Evolutionary conservation across 2,329 filamentous ascomycete genomes (phyloP), one percentile per base, ranked within the genome.

Genomic region (Zymoseptoria passerinii): DNA sequence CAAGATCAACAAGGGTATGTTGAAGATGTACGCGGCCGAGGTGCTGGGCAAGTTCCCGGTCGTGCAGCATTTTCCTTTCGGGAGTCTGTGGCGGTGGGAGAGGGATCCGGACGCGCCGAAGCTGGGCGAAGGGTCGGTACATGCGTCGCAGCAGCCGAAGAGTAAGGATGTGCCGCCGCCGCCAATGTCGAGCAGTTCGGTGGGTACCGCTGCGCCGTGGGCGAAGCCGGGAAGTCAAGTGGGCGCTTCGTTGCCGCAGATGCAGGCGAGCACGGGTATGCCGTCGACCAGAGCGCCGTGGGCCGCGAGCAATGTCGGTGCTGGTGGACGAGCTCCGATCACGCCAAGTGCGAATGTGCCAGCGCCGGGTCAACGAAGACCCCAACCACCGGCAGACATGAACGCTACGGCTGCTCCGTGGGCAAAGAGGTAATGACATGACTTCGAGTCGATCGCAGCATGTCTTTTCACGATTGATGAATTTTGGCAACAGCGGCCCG

Each of bases 1-100:
- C 40, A 99, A 99, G 78, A 96, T 99, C 69, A 97, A 99, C 75
- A 80, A 80, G 66, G 94, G 94, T 54, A 97, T 99, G 94, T 84
- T 99, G 68, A 99, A 97, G 75, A 99, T 99, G 94, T 99, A 92
- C 77, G 91, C 95, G 65, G 94, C 90, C 18, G 94, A 99, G 76
- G 94, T 99, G 2, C 79, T 99, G 13, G 90, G 89, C 48, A 99
- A 99, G 73, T 96, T 96, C 70, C 94, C 94, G 2, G 94, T 99
- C 2, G 90, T 99, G n/a, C 94, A 99, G 74, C 94, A 99, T 74
- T 97, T 80, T 59, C 76, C 75, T 3, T 79, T 80, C 58, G 78
- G 78, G 18, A 77, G 76, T n/a, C 67, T 80, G 9, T 80, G 79
- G 62, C 62, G 65, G 44, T 80, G 78, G 77, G 73, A 77, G 62